Evolutionary conservation across 495 filamentous ascomycete species (phyloP), one percentile per base, ranked within the genome.

Genomic region (Tuber microsphaerosporum): DNA sequence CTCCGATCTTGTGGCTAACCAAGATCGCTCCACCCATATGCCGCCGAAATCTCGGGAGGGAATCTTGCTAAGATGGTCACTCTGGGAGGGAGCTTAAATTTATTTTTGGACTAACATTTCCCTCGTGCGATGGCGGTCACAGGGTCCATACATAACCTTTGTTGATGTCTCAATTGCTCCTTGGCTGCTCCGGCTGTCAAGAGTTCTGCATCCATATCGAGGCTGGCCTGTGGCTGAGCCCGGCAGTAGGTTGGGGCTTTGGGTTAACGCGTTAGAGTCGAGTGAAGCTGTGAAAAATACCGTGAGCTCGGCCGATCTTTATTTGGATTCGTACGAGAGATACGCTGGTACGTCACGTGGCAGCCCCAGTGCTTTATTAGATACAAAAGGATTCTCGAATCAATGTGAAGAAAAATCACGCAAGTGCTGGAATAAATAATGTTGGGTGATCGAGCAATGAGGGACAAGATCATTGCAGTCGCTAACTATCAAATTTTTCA

Each of bases 91-190:
- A 56, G 51, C 78, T 77, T 43, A 74, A 74, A 56, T 42, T 69
- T n/a, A 70, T 41, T 56, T 71, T 72, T 72, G 71, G 71, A 72
- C 42, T 72, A n/a, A 34, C 37, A 22, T 73, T n/a, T 61, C 39
- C 42, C 34, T 26, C 6, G 17, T 73, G 56, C 16, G 26, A 34
- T 65, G 56, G 56, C 14, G 56, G 20, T 37, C 34, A 76, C 80
- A 82, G 81, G 93, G 93, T 14, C 84, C 85, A 20, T 84, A 88
- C 20, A 84, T 95, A 41, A 90, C 89, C 45, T 92, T 92, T 76
- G 93, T 97, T 5, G 94, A 98, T 79, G 87, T 97, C 37, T 92
- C 95, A 79, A 88, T 94, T 70, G 94, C 94, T 12, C 94, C 94
- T 12, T 98, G 94, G 89, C 88, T 95, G 71, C 81, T 97, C 45